Conservation (phyloP, 306 rosid genomes). For the Lathyrus sativus region DNA sequence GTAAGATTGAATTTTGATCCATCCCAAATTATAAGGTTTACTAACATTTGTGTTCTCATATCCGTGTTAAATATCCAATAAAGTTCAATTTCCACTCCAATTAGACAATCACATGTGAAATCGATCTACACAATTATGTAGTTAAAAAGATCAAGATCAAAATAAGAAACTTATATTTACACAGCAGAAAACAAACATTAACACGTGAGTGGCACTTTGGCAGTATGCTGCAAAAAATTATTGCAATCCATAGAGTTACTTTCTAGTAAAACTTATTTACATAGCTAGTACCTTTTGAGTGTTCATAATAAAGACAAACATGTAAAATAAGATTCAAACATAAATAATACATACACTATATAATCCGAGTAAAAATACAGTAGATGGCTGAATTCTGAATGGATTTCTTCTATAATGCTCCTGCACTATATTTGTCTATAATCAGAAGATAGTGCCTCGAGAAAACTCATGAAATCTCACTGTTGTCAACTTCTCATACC, state of each 20-base stretch:
- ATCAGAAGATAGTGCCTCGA: no score
- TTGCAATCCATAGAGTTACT: constrained; percentile 8
- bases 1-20: no score
- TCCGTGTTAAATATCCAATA: constrained; percentile 2
- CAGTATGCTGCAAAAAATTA: constrained; percentile 10
- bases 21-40: no score
- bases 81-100: constrained; percentile 20
- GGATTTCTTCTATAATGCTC: neutral
- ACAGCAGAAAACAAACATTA: neutral
- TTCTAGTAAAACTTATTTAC: neutral
- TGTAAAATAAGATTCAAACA: neutral
- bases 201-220: constrained; percentile 5
- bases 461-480: no score
- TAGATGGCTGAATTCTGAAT: neutral
- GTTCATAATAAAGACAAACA: neutral
- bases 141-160: constrained; percentile 25
- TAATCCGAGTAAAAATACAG: neutral
- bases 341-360: neutral
- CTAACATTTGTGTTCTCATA: constrained; percentile 1
- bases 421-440: neutral
- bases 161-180: neutral
- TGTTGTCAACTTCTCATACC: no score
- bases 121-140: constrained; percentile 21
- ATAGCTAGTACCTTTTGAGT: neutral
- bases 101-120: neutral